phyloP scores from a whole-genome alignment of 345 rosid genomes.

The Eucalyptus viminalis region DNA sequence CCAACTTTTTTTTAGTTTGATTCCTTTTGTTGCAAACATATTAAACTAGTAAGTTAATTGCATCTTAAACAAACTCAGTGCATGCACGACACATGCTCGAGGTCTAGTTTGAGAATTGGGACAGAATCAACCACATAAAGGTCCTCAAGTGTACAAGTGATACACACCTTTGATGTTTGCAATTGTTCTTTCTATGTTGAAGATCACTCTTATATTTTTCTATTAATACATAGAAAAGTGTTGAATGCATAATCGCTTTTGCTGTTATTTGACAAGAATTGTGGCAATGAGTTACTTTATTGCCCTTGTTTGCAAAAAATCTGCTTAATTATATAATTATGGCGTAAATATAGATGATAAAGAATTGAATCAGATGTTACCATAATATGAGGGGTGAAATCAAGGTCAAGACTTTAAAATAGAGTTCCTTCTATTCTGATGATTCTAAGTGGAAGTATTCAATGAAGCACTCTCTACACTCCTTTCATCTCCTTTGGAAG shows the following conservation, averaged over 20 bases:
- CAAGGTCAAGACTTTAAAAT: neutral
- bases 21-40: no score
- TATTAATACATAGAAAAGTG: neutral
- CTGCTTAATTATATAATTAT: neutral
- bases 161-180: neutral
- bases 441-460: neutral
- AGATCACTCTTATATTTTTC: neutral
- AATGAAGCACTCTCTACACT: neutral
- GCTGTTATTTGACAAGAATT: neutral
- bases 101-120: no score
- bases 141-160: no score
- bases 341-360: no score
- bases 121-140: no score
- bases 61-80: no score
- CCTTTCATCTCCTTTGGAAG: conserved; percentile 14
- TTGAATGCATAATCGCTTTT: neutral
- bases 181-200: neutral
- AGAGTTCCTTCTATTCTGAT: neutral
- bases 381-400: neutral
- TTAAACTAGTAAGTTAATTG: no score
- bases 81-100: no score
- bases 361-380: no score
- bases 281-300: neutral
- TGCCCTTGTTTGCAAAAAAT: neutral
- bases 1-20: no score